Base-by-base conservation (phyloP, 495 filamentous ascomycete genomes). In the Penicillium malachiteum region DNA sequence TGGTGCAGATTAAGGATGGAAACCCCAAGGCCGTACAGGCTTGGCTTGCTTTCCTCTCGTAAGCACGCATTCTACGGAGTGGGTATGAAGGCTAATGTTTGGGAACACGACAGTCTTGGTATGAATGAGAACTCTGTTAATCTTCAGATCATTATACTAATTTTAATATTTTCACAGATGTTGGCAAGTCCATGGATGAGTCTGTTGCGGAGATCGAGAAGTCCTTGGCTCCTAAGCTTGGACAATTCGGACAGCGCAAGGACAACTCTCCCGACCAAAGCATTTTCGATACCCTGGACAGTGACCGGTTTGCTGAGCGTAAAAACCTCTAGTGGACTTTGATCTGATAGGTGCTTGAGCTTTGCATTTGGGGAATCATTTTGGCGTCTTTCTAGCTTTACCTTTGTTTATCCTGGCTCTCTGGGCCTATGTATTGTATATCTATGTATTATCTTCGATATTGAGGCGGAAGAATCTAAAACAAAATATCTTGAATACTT, bases 1-100 rank as follows among this genome's bases (percentile, higher is more conserved):
- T 97, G 59, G 91, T 98, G 48, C 92, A 96, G 76, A 92, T 98
- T 67, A 86, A 90, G 64, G 94, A 97, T 71, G 95, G 92, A 7
- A 80, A 96, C 70, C 85, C 91, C 11, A 90, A 96, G 71, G 84
- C 82, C 4, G 91, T 98, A 35, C 86, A 94, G 71, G 65, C 88
- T 21, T 98, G 94, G 94, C 72, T 98, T 42, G 92, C 90, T 11
- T 97, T 94, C 58, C 68, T 98, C 58, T n/a, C 83, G 85, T 69
- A 96, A 94, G 73, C 86, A 96, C 66, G 85, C 88, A 12, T 96
- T 93, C 68, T 89, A 95, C 67, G 94, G 95, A 8, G 86, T 97
- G 26, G 94, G 94, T 64, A 96, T 98, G 92, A 98, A 98, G 80
- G 93, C 95, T 21, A 97, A 98, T 66, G 81, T 97, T 44, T 98